Evolutionary conservation across 1,284 basidiomycete species (phyloP).

Genomic region (Violaceomyces palustris): DNA sequence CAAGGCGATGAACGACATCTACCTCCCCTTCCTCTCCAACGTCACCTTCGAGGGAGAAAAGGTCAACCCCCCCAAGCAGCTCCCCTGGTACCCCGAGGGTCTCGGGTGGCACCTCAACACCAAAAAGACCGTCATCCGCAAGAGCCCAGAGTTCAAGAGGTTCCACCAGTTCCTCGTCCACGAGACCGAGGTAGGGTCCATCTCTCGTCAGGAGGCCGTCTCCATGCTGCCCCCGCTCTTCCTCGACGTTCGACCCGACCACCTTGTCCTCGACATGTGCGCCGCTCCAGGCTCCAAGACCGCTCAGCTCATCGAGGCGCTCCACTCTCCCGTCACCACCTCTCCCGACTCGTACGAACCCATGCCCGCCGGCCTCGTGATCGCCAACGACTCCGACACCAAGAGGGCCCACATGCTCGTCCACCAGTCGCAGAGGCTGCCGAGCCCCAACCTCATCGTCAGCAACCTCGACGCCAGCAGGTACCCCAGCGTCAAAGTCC

Average conservation of each 20-base stretch:
- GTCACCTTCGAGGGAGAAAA: slow-evolving; percentile 72
- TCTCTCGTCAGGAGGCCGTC: slow-evolving; percentile 94
- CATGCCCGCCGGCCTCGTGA: slow-evolving; percentile 63
- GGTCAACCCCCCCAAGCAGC: slow-evolving; percentile 66
- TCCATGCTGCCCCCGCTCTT: slow-evolving; percentile 97
- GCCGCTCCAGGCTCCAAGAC: slow-evolving; percentile 99
- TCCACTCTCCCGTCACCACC: slow-evolving; percentile 59
- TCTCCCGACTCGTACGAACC: slow-evolving; percentile 42
- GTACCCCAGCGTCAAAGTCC: slow-evolving; percentile 58
- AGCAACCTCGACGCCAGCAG: slow-evolving; percentile 92
- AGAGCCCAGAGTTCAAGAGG: slow-evolving; percentile 85
- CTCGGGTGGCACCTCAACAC: slow-evolving; percentile 95
- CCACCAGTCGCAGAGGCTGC: slow-evolving; percentile 91
- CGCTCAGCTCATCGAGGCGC: slow-evolving; percentile 81
- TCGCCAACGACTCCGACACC: slow-evolving; percentile 87
- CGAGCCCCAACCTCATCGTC: slow-evolving; percentile 85
- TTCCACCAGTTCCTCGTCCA: slow-evolving; percentile 96
- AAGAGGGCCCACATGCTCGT: slow-evolving; percentile 95
- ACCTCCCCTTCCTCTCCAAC: slow-evolving; percentile 72
- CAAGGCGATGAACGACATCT: slow-evolving; percentile 53
- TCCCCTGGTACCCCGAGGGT: slow-evolving; percentile 88
- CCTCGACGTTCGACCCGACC: slow-evolving; percentile 69
- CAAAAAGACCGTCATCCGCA: slow-evolving; percentile 81
- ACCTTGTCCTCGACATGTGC: slow-evolving; percentile 78
- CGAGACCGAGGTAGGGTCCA: slow-evolving; percentile 95